Conservation (phyloP, 495 filamentous ascomycete genomes). For the Letharia columbiana region DNA sequence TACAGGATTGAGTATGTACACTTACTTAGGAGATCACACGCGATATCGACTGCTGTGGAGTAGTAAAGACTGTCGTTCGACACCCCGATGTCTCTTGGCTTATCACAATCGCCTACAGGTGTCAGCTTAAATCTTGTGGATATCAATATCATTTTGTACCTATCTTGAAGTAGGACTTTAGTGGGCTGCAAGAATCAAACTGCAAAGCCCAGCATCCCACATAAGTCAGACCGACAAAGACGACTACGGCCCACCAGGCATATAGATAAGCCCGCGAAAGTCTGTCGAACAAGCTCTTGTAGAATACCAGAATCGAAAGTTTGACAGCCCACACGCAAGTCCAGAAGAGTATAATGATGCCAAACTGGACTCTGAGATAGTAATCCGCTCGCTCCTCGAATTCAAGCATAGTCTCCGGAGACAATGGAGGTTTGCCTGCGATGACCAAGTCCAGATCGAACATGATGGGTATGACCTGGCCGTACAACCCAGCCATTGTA, state of each 20-base stretch:
- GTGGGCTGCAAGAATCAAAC: conserved; percentile 30
- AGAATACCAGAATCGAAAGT: conserved; percentile 38
- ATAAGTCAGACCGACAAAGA: conserved; percentile 33
- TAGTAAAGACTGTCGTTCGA: conserved; percentile 37
- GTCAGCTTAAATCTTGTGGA: background rate
- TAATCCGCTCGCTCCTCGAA: conserved; percentile 1
- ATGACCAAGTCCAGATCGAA: conserved; percentile 17
- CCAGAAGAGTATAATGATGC: conserved; percentile 39
- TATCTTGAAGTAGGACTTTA: conserved; percentile 34
- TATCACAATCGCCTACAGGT: conserved; percentile 28
- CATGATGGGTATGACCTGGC: conserved; percentile 11
- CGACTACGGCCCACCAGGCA: conserved; percentile 35
- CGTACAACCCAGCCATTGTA: conserved; percentile 15
- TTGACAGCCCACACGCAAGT: conserved; percentile 41
- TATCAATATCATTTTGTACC: background rate
- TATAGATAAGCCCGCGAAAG: conserved; percentile 24
- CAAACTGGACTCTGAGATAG: conserved; percentile 28
- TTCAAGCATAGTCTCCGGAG: background rate
- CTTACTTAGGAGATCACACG: conserved; percentile 40
- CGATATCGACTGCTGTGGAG: conserved; percentile 34
- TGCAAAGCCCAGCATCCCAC: conserved; percentile 32
- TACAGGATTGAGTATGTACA: background rate
- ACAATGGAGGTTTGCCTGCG: background rate
- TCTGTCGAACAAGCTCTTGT: conserved; percentile 33
- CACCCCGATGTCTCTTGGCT: conserved; percentile 29